These are phyloP conservation scores for Cicer chorassanicum DNA, from an alignment of 306 rosid genomes.

Conservation along the genomic window DNA sequence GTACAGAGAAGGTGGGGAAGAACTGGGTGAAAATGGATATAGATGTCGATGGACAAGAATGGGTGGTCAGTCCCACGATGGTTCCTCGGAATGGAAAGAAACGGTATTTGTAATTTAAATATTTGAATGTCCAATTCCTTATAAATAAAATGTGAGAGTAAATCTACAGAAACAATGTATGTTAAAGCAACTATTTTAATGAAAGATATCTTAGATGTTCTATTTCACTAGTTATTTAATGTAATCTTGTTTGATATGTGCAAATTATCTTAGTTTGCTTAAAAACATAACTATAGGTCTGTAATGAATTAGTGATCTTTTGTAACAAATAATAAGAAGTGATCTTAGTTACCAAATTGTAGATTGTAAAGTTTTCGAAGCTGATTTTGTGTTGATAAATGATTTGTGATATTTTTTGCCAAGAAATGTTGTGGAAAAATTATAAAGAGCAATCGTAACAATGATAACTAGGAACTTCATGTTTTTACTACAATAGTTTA, in stretches of 20 bases:
- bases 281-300: conserved; percentile 14
- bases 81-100: conserved; percentile 94
- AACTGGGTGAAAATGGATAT: conserved; percentile 83
- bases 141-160: conserved; percentile 1
- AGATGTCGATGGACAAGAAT: conserved; percentile 99
- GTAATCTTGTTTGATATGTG: conserved; percentile 6
- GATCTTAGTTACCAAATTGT: conserved; percentile 38
- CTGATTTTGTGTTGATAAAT: conserved; percentile 27
- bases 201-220: conserved; percentile 25
- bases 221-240: conserved; percentile 17
- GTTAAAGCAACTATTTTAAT: conserved; percentile 27
- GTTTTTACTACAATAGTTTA: neutral
- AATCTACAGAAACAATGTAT: conserved; percentile 37
- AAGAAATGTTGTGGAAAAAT: conserved; percentile 11
- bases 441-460: conserved; percentile 6
- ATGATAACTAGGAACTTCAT: conserved; percentile 8
- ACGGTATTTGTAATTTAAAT: conserved; percentile 61
- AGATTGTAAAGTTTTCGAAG: conserved; percentile 7
- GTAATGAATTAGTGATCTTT: neutral
- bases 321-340: conserved; percentile 8
- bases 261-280: conserved; percentile 30
- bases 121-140: conserved; percentile 25
- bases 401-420: conserved; percentile 17
- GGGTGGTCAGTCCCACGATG: conserved; percentile 84
- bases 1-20: conserved; percentile 89